phyloP scores from a whole-genome alignment of 1,284 basidiomycete genomes.

The Anthracocystis panici-leucophaei region DNA sequence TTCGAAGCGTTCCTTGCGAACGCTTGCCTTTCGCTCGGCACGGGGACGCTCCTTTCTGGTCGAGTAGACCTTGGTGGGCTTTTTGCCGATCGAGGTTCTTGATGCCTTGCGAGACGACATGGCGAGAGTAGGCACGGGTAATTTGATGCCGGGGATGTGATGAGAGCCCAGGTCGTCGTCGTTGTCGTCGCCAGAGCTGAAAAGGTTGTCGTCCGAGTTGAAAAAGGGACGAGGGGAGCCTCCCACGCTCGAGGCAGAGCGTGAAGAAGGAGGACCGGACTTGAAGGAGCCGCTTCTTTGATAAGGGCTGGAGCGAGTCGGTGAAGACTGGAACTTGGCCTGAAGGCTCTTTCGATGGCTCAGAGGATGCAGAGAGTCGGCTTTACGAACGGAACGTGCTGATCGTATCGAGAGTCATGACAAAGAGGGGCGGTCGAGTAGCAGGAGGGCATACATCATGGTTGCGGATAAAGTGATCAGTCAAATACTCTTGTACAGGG shows the following conservation, averaged over 20 bases:
- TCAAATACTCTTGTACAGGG: background rate
- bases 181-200: slow-evolving; percentile 44
- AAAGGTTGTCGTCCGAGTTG: slow-evolving; percentile 39
- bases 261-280: slow-evolving; percentile 37
- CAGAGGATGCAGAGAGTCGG: slow-evolving; percentile 27
- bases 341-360: slow-evolving; percentile 47
- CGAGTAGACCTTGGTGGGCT: slow-evolving; percentile 38
- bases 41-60: slow-evolving; percentile 48
- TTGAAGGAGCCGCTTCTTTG: slow-evolving; percentile 33
- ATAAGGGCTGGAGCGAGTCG: slow-evolving; percentile 32
- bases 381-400: slow-evolving; percentile 46
- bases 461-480: slow-evolving; percentile 8
- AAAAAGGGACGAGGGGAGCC: slow-evolving; percentile 46
- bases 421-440: background rate
- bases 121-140: slow-evolving; percentile 51
- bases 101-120: slow-evolving; percentile 46
- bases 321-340: slow-evolving; percentile 38
- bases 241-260: slow-evolving; percentile 43
- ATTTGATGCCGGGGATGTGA: slow-evolving; percentile 55
- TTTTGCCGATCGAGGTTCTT: slow-evolving; percentile 30
- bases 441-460: background rate
- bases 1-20: slow-evolving; percentile 60
- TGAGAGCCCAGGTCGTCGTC: slow-evolving; percentile 47
- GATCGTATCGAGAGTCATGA: background rate
- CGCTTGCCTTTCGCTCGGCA: slow-evolving; percentile 59